Evolutionary conservation across 805 yeast species (phyloP).

Genomic region (Ogataea dorogensis): DNA sequence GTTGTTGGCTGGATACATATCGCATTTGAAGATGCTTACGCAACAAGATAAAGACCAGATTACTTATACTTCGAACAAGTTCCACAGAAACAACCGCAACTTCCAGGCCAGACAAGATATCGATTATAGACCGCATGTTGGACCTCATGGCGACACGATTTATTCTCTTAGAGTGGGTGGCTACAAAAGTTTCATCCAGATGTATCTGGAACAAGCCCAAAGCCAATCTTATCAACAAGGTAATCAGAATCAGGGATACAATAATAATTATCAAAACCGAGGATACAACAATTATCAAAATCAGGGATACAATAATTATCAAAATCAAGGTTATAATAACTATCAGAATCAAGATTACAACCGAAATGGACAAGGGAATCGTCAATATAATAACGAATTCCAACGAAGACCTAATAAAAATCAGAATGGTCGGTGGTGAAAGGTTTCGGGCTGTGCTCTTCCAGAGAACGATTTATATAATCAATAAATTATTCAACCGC

Average conservation of each 20-base stretch:
- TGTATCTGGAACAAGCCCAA: slow-evolving; percentile 30
- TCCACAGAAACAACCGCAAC: slow-evolving; percentile 32
- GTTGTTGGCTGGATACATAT: slow-evolving; percentile 74
- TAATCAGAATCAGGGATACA: slow-evolving; percentile 1
- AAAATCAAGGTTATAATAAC: slow-evolving; percentile 11
- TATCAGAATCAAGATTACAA: slow-evolving; percentile 5
- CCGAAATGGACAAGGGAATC: slow-evolving; percentile 3
- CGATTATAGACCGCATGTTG: slow-evolving; percentile 44
- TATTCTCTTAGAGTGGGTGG: slow-evolving; percentile 52
- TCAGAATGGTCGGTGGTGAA: slow-evolving; percentile 4
- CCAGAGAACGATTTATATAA: background rate
- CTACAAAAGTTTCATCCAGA: slow-evolving; percentile 42
- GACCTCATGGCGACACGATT: slow-evolving; percentile 47
- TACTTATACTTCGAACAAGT: slow-evolving; percentile 42
- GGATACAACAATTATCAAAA: slow-evolving; percentile 23
- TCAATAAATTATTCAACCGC: slow-evolving; percentile 4
- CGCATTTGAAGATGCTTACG: slow-evolving; percentile 59
- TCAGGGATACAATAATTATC: slow-evolving; percentile 11
- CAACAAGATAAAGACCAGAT: slow-evolving; percentile 68
- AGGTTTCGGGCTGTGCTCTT: slow-evolving; percentile 1
- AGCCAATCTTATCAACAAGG: slow-evolving; percentile 20
- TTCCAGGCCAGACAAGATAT: slow-evolving; percentile 26
- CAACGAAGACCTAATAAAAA: slow-evolving; percentile 11
- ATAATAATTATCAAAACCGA: slow-evolving; percentile 4
- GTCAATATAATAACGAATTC: slow-evolving; percentile 9